Evolutionary conservation across 1,284 basidiomycete species (phyloP), one percentile per base, ranked within the genome.

Genomic region (Sporisorium exsertum): DNA sequence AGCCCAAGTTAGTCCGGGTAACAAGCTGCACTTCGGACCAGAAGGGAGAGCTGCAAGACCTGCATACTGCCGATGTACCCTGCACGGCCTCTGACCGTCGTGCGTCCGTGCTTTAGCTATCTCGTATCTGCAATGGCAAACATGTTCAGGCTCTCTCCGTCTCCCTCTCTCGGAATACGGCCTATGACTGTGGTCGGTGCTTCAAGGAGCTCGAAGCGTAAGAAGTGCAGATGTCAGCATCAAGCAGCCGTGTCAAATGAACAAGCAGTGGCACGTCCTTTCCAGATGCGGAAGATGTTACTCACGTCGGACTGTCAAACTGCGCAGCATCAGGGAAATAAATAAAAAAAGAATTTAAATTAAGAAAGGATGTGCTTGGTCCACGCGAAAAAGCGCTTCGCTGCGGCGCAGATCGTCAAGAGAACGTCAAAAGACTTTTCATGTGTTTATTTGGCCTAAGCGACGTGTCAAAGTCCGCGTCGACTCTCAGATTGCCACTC

Each of bases 211-310:
- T 10, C 16, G 46, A 27, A 47, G 15, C 26, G 46, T 47, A 26
- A 47, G 46, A 27, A 47, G 26, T 10, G 7, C n/a, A 45, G 7
- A 22, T 45, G 22, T 13, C 45, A 22, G 29, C 29, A 26, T 7
- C 12, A 26, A 46, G 26, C 26, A 29, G 18, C 16, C 46, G 20
- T 27, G 26, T 16, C 46, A 15, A 27, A 27, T 29, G 47, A 27
- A n/a, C n/a, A 26, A 29, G 29, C 3, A 47, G 15, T 7, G 13
- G 27, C 15, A n/a, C 13, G n/a, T 18, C 27, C 47, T 60, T 70
- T n/a, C 62, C 68, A 33, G 52, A 70, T 64, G 68, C 62, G 68
- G 58, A 70, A 70, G 68, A 70, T 64, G 61, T 64, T 70, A 64
- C 47, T 58, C 50, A 58, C 26, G 55, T 61, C 63, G 68, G 63